A percentile compares a stretch with the other conserved stretches of the same genome.
Evolutionary conservation across 345 rosid genomes (phyloP).

Genomic region (Brassica cretica): DNA sequence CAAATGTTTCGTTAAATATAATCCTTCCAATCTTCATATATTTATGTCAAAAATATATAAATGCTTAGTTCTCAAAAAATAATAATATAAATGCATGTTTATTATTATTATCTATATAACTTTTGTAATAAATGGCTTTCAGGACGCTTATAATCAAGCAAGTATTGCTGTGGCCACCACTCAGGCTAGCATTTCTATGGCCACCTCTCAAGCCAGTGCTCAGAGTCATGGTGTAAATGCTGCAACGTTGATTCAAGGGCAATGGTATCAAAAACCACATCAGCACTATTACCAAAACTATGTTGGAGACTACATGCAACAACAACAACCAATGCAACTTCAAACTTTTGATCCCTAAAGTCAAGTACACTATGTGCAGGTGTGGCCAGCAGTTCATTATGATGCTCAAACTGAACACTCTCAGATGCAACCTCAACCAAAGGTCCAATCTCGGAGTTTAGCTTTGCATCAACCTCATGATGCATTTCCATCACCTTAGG

Average conservation of each 20-base stretch:
- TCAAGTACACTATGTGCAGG: not conserved
- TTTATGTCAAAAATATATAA: not conserved
- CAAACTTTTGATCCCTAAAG: not conserved
- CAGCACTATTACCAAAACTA: not conserved
- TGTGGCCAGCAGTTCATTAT: not conserved
- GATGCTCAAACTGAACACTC: not conserved
- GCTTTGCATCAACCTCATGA: not conserved
- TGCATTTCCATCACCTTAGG: not conserved
- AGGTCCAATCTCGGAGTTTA: not conserved
- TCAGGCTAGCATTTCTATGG: not conserved
- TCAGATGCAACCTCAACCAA: conserved; percentile 7
- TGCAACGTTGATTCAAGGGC: not conserved
- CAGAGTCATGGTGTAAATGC: not conserved
- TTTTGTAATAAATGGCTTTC: not conserved
- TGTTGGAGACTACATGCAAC: not conserved
- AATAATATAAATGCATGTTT: not conserved
- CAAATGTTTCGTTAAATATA: no score
- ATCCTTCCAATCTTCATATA: not conserved
- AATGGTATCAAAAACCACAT: not conserved
- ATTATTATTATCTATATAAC: not conserved
- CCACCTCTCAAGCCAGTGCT: not conserved
- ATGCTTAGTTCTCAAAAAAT: no score
- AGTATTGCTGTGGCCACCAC: not conserved
- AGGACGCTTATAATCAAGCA: not conserved
- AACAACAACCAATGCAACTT: not conserved